Base-by-base conservation (phyloP, 2,329 filamentous ascomycete species). In the Pseudocercospora eumusae region DNA sequence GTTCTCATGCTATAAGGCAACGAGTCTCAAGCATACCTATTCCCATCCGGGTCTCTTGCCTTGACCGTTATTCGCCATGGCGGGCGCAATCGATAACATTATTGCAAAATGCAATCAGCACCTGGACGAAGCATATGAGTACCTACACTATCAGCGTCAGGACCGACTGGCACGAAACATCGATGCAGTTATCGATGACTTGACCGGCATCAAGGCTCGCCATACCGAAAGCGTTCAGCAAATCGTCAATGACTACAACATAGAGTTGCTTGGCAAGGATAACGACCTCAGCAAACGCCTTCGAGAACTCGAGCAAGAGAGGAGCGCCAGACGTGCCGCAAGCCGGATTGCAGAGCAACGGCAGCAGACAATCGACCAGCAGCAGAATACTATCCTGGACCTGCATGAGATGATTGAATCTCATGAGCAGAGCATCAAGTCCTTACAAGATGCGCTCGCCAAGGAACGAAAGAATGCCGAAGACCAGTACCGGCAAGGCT, bases 351-450 rank as follows among this genome's bases (percentile, higher is more conserved):
- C 52, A 21, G 52, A 54, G 28, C 25, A 54, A n/a, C 52, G 52
- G 40, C 15, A 31, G 25, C 49, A 25, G 21, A 27, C 21, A 25
- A 31, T 52, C 25, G 25, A 52, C 23, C 21, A 52, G 27, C 25
- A 52, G 21, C 21, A 54, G 52, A 40, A 52, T 7, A 52, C 28
- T 10, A 40, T 54, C 52, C 28, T 33, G 28, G 52, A 33, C 9
- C 52, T 40, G n/a, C n/a, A 21, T 2, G 36, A 54, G 23, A 36
- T 18, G 28, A 33, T 54, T 15, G 15, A 40, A 28, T 54, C 52
- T 23, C 13, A 23, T 13, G 52, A 54, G n/a, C 52, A 54, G 20
- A 54, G 52, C 28, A 54, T 54, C 52, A 54, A 54, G 21, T 18
- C 52, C 9, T n/a, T 54, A 28, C 52, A 54, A 40, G 52, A 54